Percentiles rank a stretch among this genome's conserved stretches.
phyloP scores from a whole-genome alignment of 2,329 filamentous ascomycete genomes.

The Penicillium sp. region DNA sequence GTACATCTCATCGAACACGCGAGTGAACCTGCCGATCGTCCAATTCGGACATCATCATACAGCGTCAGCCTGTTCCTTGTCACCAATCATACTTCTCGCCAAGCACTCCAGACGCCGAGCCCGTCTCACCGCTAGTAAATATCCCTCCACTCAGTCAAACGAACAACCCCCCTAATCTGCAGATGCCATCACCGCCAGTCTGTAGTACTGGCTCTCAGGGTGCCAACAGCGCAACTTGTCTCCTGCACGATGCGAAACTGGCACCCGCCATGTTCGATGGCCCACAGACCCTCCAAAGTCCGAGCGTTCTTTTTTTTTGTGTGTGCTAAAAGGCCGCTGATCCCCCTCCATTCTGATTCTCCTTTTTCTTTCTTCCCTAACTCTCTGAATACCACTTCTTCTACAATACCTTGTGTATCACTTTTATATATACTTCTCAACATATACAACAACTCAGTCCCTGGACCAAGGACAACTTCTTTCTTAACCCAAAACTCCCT shows the following conservation, averaged over 20 bases:
- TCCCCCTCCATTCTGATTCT: slow-evolving; percentile 15
- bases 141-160: slow-evolving; percentile 22
- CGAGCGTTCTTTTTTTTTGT: slow-evolving; percentile 15
- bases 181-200: slow-evolving; percentile 23
- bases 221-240: slow-evolving; percentile 21
- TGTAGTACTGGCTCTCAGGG: slow-evolving; percentile 16
- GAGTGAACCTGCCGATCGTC: slow-evolving; percentile 21
- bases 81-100: slow-evolving; percentile 23
- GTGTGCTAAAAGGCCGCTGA: slow-evolving; percentile 24
- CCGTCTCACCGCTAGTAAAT: slow-evolving; percentile 26
- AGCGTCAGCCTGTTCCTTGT: slow-evolving; percentile 18
- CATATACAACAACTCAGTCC: slow-evolving; percentile 3
- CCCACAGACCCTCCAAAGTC: slow-evolving; percentile 14
- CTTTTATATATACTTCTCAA: background rate
- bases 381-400: slow-evolving; percentile 19
- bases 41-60: slow-evolving; percentile 23
- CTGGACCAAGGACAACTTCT: slow-evolving; percentile 16
- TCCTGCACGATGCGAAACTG: slow-evolving; percentile 21
- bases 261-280: slow-evolving; percentile 23
- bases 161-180: slow-evolving; percentile 14
- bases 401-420: slow-evolving; percentile 1
- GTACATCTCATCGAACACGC: slow-evolving; percentile 11
- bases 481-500: slow-evolving; percentile 16
- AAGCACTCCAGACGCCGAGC: slow-evolving; percentile 16
- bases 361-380: slow-evolving; percentile 17